Percentiles rank a stretch among this genome's conserved stretches.
These are phyloP conservation scores for Meredithiella fracta DNA, from an alignment of 2,329 filamentous ascomycete genomes.

Conservation along the genomic window DNA sequence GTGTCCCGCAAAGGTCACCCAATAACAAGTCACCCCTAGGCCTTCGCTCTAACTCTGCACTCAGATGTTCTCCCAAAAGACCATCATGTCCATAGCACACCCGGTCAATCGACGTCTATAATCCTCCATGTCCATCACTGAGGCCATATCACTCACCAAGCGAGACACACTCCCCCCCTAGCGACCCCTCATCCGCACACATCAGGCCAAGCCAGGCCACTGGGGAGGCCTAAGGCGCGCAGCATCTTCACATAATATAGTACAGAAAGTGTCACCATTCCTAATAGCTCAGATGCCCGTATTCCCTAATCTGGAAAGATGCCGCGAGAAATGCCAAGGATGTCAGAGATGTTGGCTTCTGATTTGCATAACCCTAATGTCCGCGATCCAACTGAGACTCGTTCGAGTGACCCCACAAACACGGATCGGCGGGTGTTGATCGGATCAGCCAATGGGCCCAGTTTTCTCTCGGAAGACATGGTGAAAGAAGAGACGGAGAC, in stretches of 20 bases:
- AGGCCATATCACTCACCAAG: too few species aligned
- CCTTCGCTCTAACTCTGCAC: too few species aligned
- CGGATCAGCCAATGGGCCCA: not conserved
- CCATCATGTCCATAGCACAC: too few species aligned
- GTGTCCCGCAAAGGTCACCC: too few species aligned
- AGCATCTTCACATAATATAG: not conserved
- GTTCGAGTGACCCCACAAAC: not conserved
- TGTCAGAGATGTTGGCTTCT: not conserved
- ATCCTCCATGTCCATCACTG: too few species aligned
- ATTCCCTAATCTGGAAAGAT: not conserved
- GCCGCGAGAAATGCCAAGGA: not conserved
- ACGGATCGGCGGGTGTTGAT: not conserved
- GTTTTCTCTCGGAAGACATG: not conserved
- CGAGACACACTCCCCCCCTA: too few species aligned
- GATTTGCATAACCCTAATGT: not conserved
- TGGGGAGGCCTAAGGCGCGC: too few species aligned
- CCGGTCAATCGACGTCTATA: too few species aligned
- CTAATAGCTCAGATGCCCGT: not conserved
- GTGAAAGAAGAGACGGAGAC: not conserved
- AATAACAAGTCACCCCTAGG: too few species aligned
- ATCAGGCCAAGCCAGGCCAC: too few species aligned
- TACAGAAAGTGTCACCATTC: not conserved
- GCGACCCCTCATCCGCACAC: too few species aligned
- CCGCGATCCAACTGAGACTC: not conserved
- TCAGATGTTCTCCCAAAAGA: too few species aligned